phyloP scores from a whole-genome alignment of 768 basidiomycete species.

The Tylopilus rubrobrunneus region DNA sequence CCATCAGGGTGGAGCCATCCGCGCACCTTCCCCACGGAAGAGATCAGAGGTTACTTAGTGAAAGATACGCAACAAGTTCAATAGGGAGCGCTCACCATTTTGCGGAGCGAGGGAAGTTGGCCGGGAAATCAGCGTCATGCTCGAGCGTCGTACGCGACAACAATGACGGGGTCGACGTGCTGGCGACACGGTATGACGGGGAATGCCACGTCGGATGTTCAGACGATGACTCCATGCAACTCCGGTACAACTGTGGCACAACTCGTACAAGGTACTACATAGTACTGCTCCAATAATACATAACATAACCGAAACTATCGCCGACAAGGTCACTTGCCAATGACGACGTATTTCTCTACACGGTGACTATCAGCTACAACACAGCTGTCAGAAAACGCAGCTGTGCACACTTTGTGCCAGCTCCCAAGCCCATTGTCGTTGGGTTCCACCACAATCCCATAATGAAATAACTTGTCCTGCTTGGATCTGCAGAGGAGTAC shows the following conservation, averaged over 20 bases:
- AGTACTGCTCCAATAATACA: too few relatives aligned
- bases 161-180: slow-evolving; percentile 8
- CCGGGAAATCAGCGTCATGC: slow-evolving; percentile 20
- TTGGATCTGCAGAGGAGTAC: slow-evolving; percentile 7
- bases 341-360: background rate
- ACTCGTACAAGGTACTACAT: too few relatives aligned
- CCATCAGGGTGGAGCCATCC: slow-evolving; percentile 66
- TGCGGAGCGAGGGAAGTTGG: slow-evolving; percentile 52
- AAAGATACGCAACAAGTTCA: background rate
- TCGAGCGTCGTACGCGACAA: slow-evolving; percentile 14
- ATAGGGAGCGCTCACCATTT: slow-evolving; percentile 45
- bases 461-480: slow-evolving; percentile 1
- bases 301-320: too few relatives aligned
- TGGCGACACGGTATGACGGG: slow-evolving; percentile 28
- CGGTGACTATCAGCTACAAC: background rate
- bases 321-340: background rate
- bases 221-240: background rate
- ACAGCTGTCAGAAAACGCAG: slow-evolving; percentile 4
- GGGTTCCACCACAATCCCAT: slow-evolving; percentile 1
- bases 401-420: slow-evolving; percentile 6
- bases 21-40: slow-evolving; percentile 51
- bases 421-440: background rate
- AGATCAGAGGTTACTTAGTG: background rate
- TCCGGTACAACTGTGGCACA: too few relatives aligned
- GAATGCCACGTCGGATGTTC: slow-evolving; percentile 27